Base-by-base conservation (phyloP, 2,329 filamentous ascomycete genomes). In the Daldinia sp. region DNA sequence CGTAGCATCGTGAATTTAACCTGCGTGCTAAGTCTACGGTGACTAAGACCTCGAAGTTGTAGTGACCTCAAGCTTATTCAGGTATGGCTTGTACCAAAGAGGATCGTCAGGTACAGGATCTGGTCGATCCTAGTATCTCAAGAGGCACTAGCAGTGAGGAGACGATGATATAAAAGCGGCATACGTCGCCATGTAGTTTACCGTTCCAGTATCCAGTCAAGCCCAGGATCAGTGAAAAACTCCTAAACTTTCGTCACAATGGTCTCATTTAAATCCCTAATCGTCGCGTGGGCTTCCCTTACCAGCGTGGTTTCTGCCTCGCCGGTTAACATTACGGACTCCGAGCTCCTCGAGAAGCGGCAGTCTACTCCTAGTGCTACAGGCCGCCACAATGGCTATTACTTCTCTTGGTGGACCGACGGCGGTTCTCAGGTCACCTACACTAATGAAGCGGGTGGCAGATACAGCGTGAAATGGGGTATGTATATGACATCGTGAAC, bases 331-430 rank as follows among this genome's bases (percentile, higher is more conserved):
- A 69, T 79, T 63, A 72, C 81, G 42, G 77, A 78, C 68, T 80
- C 81, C 67, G 75, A 46, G 2, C 26, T 65, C 41, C 79, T 67
- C 79, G 81, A 71, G 15, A 69, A 70, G 46, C 42, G 61, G 48
- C 64, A 68, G 58, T 69, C 68, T 35, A 85, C 85, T 30, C 76
- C 81, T 60, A 85, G 81, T 70, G 77, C 79, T 13, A 85, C 83
- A 2, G 87, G 87, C 55, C 85, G 81, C 6, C 80, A 85, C 79
- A 84, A 87, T 73, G 87, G 87, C 61, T 89, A 83, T 80, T 89
- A 85, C 81, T 89, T 86, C 78, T 87, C 85, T 7, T 89, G 83
- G 81, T 90, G 86, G 86, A 87, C 83, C 62, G 87, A 89, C 66
- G 83, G 84, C 33, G 80, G 78, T n/a, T 82, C 79, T 41, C 75